Base-by-base conservation (phyloP, 306 rosid genomes). In the Geum urbanum region DNA sequence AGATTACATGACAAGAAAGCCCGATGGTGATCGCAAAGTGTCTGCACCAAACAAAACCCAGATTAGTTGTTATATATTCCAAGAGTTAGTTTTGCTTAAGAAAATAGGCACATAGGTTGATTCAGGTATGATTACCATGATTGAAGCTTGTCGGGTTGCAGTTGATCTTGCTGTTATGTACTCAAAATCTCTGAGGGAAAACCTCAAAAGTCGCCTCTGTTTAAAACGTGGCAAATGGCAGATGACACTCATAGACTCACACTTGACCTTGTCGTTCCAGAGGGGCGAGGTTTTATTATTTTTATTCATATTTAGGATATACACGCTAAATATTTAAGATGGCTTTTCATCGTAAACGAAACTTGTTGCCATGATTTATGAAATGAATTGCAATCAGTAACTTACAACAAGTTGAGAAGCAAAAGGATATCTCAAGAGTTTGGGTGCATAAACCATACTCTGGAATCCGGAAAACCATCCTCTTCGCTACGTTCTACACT, bases 391-490 rank as follows among this genome's bases (percentile, higher is more conserved):
- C 65, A 59, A 35, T 5, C 1, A 59, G 0, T 5, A 59, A 59
- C 45, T 59, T 35, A 13, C 12, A 35, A 58, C 18, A 56, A 35
- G 64, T 14, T 12, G 12, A 59, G 65, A 59, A 37, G 45, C 44
- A 59, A 59, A 59, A 6, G 45, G 37, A 12, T 35, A 24, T 59
- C 46, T 57, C 63, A 57, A 57, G 18, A 66, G 45, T 27, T 15
- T 47, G 8, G 71, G 24, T 49, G 47, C 15, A 66, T 66, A 27
- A 66, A 64, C 22, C 69, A 41, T 10, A 19, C 50, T 43, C 18
- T 11, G 27, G 27, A 24, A 24, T 24, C 27, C 27, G 51, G 41
- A 45, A 45, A 9, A 64, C 20, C 69, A 20, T 6, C 20, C 19
- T n/a, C n/a, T n/a, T 64, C 11, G 12, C 63, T 57, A 57, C 18